Base-by-base conservation (phyloP, 352 stramenopile species). In the Phytophthora citrophthora region DNA sequence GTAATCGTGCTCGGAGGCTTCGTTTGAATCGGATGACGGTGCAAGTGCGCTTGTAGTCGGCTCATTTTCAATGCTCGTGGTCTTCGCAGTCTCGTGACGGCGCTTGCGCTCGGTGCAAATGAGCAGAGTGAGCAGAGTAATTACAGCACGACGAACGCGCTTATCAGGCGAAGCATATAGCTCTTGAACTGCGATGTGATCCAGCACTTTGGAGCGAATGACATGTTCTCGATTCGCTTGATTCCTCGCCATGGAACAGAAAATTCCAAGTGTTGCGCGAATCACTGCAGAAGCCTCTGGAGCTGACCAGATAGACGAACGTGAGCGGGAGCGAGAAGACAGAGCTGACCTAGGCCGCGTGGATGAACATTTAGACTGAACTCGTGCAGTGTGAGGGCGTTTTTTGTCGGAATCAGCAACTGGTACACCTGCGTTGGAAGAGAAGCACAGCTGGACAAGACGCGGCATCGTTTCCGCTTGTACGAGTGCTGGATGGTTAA, bases 111-210 rank as follows among this genome's bases (percentile, higher is more conserved):
- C 77, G 9, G 74, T 81, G 60, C 74, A 90, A 29, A 90, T 87
- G 15, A 90, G 51, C 36, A 83, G 61, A 2, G 79, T 87, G 29
- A 90, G 64, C 9, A 90, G 46, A 1, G 79, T 84, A 52, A 90
- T 83, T 15, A 88, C 79, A 2, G 69, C 68, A 4, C 79, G 77
- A 6, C 81, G 78, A 8, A 90, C 72, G 9, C 81, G 81, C 27
- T 88, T 90, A 61, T 90, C 81, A 5, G 78, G 65, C 1, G 81
- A 81, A 3, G 79, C 81, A 63, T 90, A 90, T 26, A 90, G 46
- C 20, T 79, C 76, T 5, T 66, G 65, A 12, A 57, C 71, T 23
- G 76, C 66, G 29, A 90, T 84, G 44, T 79, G 81, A 60, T 90
- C 81, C 5, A 88, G 61, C 36, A 88, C 56, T 45, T 88, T 88